Conservation (phyloP, 257 asterid genomes). For the Jasminum sambac region DNA sequence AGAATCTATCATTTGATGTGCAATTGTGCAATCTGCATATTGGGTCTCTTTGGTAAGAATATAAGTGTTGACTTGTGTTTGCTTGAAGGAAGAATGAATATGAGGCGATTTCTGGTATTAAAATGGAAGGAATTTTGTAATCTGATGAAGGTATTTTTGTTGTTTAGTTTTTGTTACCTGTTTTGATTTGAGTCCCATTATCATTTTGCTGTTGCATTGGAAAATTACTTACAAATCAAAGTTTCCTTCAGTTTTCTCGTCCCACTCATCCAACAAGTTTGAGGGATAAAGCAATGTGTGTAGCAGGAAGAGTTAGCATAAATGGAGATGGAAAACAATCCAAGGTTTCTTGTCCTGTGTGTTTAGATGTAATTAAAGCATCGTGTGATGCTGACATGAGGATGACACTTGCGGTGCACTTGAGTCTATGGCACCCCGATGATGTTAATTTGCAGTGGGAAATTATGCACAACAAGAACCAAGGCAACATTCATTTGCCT, state of each 20-base stretch:
- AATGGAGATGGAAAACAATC: conserved; percentile 33
- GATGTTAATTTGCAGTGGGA: conserved; percentile 84
- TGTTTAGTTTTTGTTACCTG: not conserved
- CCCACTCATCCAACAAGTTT: conserved; percentile 33
- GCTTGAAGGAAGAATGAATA: conserved; percentile 12
- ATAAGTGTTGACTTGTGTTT: not conserved
- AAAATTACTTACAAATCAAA: not conserved
- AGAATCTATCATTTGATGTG: not conserved
- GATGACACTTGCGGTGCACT: conserved; percentile 72
- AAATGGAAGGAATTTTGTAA: conserved; percentile 56
- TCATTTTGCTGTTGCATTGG: not conserved
- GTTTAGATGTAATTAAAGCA: conserved; percentile 43
- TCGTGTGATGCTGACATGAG: conserved; percentile 44
- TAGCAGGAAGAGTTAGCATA: conserved; percentile 69
- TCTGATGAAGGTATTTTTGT: conserved; percentile 43
- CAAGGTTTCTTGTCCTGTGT: conserved; percentile 77
- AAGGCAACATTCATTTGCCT: conserved; percentile 52
- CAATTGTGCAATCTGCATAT: not conserved
- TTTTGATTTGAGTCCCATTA: not conserved
- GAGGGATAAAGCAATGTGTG: conserved; percentile 69
- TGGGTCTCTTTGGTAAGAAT: not conserved
- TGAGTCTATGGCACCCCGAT: conserved; percentile 88
- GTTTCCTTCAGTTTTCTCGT: conserved; percentile 39
- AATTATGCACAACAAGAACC: conserved; percentile 52
- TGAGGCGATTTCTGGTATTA: conserved; percentile 43